A percentile compares a stretch with the other conserved stretches of the same genome.
These are phyloP conservation scores for Spergularia bocconei DNA, from an alignment of 148 eudicot species.

Conservation along the genomic window DNA sequence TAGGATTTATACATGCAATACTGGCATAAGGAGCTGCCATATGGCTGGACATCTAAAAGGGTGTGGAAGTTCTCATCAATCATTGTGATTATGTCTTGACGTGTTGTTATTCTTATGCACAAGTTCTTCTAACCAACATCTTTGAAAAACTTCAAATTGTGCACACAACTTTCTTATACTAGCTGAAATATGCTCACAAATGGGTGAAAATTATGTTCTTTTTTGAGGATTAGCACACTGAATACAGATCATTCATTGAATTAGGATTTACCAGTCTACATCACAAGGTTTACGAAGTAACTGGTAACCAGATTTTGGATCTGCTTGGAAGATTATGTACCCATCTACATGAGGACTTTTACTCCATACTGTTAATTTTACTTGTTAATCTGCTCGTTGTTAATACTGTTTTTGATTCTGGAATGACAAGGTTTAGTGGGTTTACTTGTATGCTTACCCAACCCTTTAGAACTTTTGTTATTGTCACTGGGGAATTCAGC, in stretches of 20 bases:
- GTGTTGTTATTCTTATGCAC: conserved; percentile 3
- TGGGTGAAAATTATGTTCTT: conserved; percentile 13
- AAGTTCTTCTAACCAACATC: conserved; percentile 4
- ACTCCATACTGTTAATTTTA: not conserved
- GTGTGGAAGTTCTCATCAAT: conserved; percentile 6
- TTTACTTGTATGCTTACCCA: conserved; percentile 15
- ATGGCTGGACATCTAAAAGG: conserved; percentile 3
- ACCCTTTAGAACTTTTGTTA: conserved; percentile 23
- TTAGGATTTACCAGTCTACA: conserved; percentile 10
- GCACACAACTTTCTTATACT: conserved; percentile 4
- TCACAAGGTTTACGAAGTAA: conserved; percentile 15
- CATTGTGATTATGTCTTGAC: conserved; percentile 17
- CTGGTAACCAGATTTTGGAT: conserved; percentile 19
- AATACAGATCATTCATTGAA: conserved; percentile 1
- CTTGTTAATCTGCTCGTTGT: conserved; percentile 5
- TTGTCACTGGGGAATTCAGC: conserved; percentile 30
- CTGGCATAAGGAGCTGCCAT: conserved; percentile 6
- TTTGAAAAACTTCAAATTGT: conserved; percentile 12
- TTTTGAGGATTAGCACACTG: conserved; percentile 17
- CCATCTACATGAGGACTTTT: conserved; percentile 22
- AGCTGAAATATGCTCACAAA: conserved; percentile 9
- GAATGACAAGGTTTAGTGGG: conserved; percentile 19
- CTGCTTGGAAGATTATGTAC: conserved; percentile 8
- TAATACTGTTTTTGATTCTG: conserved; percentile 21
- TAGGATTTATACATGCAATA: not conserved